Evolutionary conservation across 345 rosid species (phyloP).

Genomic region (Murraya paniculata): DNA sequence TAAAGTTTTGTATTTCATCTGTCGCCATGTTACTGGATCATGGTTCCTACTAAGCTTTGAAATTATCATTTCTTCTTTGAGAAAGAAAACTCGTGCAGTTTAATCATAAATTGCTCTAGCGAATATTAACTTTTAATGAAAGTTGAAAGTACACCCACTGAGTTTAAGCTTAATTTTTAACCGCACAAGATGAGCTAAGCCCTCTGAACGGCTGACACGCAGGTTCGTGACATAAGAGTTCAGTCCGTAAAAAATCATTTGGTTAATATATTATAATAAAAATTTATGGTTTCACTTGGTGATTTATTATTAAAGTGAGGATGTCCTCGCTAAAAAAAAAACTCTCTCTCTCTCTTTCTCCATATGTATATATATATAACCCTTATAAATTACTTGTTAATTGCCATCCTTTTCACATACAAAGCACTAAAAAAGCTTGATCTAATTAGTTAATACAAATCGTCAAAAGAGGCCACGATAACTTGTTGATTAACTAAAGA

Average conservation of each 20-base stretch:
- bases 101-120: background rate
- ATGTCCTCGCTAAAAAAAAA: no score
- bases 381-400: no score
- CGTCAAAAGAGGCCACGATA: background rate
- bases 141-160: background rate
- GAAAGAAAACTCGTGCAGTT: background rate
- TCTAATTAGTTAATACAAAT: background rate
- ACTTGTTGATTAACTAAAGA: background rate
- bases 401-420: no score
- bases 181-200: background rate
- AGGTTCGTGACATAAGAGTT: constrained; percentile 1
- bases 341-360: no score
- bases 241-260: background rate
- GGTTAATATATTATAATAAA: background rate
- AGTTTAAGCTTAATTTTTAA: background rate
- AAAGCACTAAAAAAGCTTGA: no score
- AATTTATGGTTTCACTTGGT: background rate
- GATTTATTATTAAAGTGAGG: no score
- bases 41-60: constrained; percentile 6
- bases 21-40: constrained; percentile 23
- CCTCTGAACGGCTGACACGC: background rate
- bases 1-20: background rate
- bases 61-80: background rate
- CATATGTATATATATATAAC: no score
- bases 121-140: background rate